Conservation (phyloP, 2,329 filamentous ascomycete species). For the Diatrype stigma region DNA sequence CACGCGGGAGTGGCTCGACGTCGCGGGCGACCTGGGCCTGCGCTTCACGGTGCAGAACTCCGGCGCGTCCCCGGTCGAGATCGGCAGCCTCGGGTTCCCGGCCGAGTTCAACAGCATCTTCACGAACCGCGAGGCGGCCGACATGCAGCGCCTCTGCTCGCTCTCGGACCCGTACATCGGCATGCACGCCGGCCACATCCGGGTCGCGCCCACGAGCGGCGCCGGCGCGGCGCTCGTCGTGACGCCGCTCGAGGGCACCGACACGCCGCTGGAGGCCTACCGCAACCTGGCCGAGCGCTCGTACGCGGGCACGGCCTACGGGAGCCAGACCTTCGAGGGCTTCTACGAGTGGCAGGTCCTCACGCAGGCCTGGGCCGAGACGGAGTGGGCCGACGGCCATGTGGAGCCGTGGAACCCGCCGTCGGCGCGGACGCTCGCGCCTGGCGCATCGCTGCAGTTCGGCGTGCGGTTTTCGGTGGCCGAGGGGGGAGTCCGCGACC, state of each 20-base stretch:
- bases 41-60: slow-evolving; percentile 48
- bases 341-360: slow-evolving; percentile 58
- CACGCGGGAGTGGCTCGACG: slow-evolving; percentile 47
- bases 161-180: slow-evolving; percentile 59
- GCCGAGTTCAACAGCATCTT: slow-evolving; percentile 62
- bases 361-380: slow-evolving; percentile 50
- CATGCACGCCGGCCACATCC: slow-evolving; percentile 53
- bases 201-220: slow-evolving; percentile 48
- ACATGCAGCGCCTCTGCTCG: slow-evolving; percentile 48
- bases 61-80: slow-evolving; percentile 37
- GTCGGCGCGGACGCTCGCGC: slow-evolving; percentile 39
- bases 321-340: slow-evolving; percentile 54
- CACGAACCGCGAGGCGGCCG: slow-evolving; percentile 41
- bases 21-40: slow-evolving; percentile 45
- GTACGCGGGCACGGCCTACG: slow-evolving; percentile 38
- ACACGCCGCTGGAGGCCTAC: slow-evolving; percentile 51
- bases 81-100: slow-evolving; percentile 55
- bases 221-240: slow-evolving; percentile 50
- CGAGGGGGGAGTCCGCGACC: slow-evolving; percentile 36
- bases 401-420: slow-evolving; percentile 56
- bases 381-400: slow-evolving; percentile 46
- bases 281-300: slow-evolving; percentile 44
- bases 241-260: slow-evolving; percentile 43
- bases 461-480: slow-evolving; percentile 50
- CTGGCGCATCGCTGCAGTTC: slow-evolving; percentile 42